These are phyloP conservation scores for Evansstolkia leycettana DNA, from an alignment of 495 filamentous ascomycete genomes.

Conservation along the genomic window DNA sequence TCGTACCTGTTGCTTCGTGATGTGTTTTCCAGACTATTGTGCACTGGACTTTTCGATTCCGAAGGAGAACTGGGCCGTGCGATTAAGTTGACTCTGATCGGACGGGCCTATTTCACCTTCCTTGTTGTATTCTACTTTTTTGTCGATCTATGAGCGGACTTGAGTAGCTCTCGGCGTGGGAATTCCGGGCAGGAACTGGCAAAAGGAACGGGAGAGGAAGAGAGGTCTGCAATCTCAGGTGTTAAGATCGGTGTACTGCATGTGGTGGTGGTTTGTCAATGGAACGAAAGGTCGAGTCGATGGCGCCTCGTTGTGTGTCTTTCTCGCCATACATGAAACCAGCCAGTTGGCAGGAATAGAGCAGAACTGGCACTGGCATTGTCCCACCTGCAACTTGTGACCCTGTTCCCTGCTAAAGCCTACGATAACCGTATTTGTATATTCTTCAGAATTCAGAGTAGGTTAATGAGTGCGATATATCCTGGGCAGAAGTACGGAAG, in stretches of 20 bases:
- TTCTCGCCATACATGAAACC: too few species aligned
- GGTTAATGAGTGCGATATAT: too few species aligned
- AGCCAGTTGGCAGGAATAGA: too few species aligned
- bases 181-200: not conserved
- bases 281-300: not conserved
- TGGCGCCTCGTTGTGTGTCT: too few species aligned
- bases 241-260: not conserved
- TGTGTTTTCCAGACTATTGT: conserved; percentile 23
- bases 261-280: not conserved
- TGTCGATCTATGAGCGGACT: conserved; percentile 1
- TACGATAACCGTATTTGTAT: too few species aligned
- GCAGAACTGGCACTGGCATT: too few species aligned
- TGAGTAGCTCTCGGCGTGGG: conserved; percentile 1
- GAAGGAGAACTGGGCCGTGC: too few species aligned
- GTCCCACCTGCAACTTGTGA: too few species aligned
- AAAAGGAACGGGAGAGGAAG: not conserved
- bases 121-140: conserved; percentile 4
- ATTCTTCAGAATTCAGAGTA: too few species aligned
- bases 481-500: too few species aligned
- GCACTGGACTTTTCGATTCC: conserved; percentile 13
- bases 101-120: conserved; percentile 2
- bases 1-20: conserved; percentile 7
- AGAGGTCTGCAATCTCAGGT: not conserved
- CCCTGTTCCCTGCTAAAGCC: too few species aligned
- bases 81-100: not conserved